Evolutionary conservation across 371 early-diverging fungal genomes (phyloP).

Genomic region (Mucor mucedo): DNA sequence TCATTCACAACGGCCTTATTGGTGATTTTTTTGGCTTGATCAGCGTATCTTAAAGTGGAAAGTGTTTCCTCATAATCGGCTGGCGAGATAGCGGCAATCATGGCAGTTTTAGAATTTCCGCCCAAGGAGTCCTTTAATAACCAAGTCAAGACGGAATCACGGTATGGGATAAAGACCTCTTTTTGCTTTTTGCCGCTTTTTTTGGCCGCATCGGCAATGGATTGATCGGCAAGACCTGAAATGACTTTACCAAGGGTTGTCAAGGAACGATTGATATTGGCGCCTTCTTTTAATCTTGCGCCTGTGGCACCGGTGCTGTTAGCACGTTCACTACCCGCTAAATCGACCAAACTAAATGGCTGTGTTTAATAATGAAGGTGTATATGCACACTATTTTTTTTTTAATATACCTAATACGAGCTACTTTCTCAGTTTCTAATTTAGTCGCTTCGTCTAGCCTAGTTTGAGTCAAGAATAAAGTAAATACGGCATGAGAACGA

Average conservation of each 20-base stretch:
- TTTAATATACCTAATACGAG: slow-evolving; percentile 61
- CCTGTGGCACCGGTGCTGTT: slow-evolving; percentile 96
- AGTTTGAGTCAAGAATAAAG: slow-evolving; percentile 79
- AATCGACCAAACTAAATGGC: slow-evolving; percentile 69
- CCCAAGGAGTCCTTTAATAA: slow-evolving; percentile 93
- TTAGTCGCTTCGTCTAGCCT: slow-evolving; percentile 62
- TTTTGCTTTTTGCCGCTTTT: slow-evolving; percentile 55
- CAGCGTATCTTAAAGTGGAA: slow-evolving; percentile 94
- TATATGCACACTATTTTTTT: background rate
- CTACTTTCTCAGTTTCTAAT: slow-evolving; percentile 76
- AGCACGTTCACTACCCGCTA: slow-evolving; percentile 97
- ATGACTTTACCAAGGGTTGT: slow-evolving; percentile 98
- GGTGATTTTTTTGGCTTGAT: slow-evolving; percentile 91
- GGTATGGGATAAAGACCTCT: slow-evolving; percentile 81
- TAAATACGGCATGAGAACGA: slow-evolving; percentile 96
- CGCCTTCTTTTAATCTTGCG: slow-evolving; percentile 95
- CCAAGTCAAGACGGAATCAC: slow-evolving; percentile 95
- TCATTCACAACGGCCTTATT: slow-evolving; percentile 94
- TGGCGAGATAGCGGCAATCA: slow-evolving; percentile 89
- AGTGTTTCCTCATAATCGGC: slow-evolving; percentile 89
- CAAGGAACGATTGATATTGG: slow-evolving; percentile 96
- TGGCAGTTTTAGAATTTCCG: slow-evolving; percentile 93
- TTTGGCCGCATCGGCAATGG: slow-evolving; percentile 35
- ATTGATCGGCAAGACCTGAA: slow-evolving; percentile 87
- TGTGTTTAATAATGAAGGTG: slow-evolving; percentile 1